Evolutionary conservation across 139 green algal genomes (phyloP), one percentile per base, ranked within the genome.

Genomic region (Chlamydomonas asymmetrica): DNA sequence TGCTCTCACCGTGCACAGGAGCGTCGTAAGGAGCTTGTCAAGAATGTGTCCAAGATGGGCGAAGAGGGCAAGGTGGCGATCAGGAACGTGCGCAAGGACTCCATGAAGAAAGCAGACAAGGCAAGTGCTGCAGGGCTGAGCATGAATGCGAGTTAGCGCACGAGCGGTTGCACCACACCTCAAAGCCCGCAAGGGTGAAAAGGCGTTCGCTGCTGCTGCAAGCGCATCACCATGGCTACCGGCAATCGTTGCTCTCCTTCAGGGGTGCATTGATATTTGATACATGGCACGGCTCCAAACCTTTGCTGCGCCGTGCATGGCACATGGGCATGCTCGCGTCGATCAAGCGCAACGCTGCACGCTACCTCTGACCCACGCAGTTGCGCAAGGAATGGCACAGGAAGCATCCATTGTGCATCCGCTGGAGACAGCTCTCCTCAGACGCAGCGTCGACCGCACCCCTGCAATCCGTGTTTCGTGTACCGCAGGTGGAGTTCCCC

Each of bases 61-160:
- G 96, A 99, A 85, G 95, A 98, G 25, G 92, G 91, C 74, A 99
- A 98, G 89, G 91, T 97, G 27, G 91, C 93, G 56, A 80, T 94
- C 66, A 84, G 95, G 43, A 98, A 98, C 80, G 90, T 98, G 56
- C 77, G 95, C 45, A 87, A 94, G 56, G 96, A 98, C 66, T 64
- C 88, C 29, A 92, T 98, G 76, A 99, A 98, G 88, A 84, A 85
- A 60, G 73, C 85, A 16, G 86, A 88, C 76, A 93, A 91, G 82
- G 71, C 80, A 34, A 70, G 75, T 18, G 64, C n/a, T 31, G 64
- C n/a, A n/a, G n/a, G n/a, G n/a, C n/a, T n/a, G n/a, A n/a, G n/a
- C n/a, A n/a, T n/a, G n/a, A n/a, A n/a, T n/a, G n/a, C n/a, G n/a
- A n/a, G n/a, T n/a, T 32, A 20, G 23, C 27, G 18, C 63, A 57